Base-by-base conservation (phyloP, 2,329 filamentous ascomycete species). In the Aspergillus udagawae region DNA sequence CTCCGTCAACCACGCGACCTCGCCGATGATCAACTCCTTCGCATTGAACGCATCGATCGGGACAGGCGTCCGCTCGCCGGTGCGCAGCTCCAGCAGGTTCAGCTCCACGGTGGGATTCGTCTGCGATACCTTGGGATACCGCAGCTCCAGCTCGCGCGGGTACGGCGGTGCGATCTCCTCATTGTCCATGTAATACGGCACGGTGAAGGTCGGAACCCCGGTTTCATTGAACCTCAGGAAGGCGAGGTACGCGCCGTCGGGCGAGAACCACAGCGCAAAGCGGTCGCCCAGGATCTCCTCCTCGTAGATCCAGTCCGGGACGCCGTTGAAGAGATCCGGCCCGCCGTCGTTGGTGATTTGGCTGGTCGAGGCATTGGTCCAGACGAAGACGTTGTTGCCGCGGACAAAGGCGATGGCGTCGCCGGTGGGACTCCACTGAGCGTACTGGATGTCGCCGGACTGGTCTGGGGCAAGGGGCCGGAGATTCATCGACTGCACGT, bases 271-370 rank as follows among this genome's bases (percentile, higher is more conserved):
- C 0, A 91, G 91, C 2, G 91, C 91, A 61, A 83, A 90, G 62
- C 88, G 87, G 3, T 83, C 86, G 12, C 79, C 75, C 56, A 96
- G 89, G 4, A 93, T 90, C 73, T 94, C 90, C 66, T 87, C 84
- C 68, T 93, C 90, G 67, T 94, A 95, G 0, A 96, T 92, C 92
- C 93, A 97, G 73, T 97, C 93, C 0, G 93, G 92, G 35, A 96
- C 86, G 20, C 92, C 92, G 66, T 97, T 95, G 75, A 97, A 90
- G 61, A 91, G 85, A 66, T 96, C 87, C 0, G 85, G 80, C 0
- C 92, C 90, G 20, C 93, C 92, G 67, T 97, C 92, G 48, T 80
- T 83, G 3, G 92, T 97, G 65, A 97, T 88, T 51, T 83, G 84
- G 2, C 77, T 78, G 14, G 84, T 74, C 3, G 79, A 75, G 28